A percentile compares a stretch with the other conserved stretches of the same genome.
Evolutionary conservation across 441 rosid species (phyloP).

Genomic region (Brassica balearica): DNA sequence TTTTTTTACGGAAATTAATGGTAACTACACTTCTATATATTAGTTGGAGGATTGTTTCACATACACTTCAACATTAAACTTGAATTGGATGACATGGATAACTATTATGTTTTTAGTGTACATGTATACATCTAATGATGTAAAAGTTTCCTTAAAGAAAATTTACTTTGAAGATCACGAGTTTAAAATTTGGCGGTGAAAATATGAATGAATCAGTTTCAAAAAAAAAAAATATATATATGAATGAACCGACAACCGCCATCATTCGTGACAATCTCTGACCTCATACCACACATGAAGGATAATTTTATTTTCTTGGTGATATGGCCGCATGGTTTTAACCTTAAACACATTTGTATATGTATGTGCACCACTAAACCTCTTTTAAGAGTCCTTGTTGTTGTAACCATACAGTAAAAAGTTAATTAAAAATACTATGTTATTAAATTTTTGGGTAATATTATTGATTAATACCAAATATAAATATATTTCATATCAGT

Average conservation of each 20-base stretch:
- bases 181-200: neutral
- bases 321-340: neutral
- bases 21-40: neutral
- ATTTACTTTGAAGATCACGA: conserved; percentile 5
- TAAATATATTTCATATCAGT: neutral
- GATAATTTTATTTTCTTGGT: neutral
- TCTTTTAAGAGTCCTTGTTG: neutral
- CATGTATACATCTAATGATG: neutral
- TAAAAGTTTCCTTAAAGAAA: neutral
- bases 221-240: neutral
- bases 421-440: neutral
- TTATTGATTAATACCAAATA: neutral
- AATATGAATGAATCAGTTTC: neutral
- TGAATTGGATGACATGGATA: neutral
- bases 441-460: neutral
- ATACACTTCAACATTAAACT: neutral
- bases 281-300: conserved; percentile 4
- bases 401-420: neutral
- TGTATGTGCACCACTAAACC: neutral
- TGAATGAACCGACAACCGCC: neutral
- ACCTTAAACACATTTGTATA: neutral
- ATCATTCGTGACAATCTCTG: conserved; percentile 8
- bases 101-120: neutral
- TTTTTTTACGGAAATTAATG: neutral
- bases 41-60: conserved; percentile 3